Conservation (phyloP, 2,329 filamentous ascomycete genomes). For the Calonectria crousiana region DNA sequence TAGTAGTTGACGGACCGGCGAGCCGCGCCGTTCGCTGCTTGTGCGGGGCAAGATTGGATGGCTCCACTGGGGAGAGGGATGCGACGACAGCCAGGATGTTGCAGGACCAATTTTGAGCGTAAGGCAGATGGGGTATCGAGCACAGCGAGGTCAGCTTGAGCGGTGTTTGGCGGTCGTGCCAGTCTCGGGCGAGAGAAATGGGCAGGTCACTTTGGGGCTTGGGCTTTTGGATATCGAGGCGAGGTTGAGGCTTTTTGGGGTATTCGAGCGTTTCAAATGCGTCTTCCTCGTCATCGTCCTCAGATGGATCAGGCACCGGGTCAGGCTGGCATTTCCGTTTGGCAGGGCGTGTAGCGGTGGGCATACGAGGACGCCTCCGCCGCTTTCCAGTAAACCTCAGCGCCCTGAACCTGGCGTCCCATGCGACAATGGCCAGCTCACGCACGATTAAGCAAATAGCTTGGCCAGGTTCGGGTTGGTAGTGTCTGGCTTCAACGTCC, state of each 20-base stretch:
- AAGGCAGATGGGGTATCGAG: slow-evolving; percentile 64
- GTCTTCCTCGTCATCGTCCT: slow-evolving; percentile 47
- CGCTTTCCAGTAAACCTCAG: background rate
- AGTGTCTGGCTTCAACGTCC: slow-evolving; percentile 52
- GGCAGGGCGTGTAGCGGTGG: background rate
- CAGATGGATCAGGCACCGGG: background rate
- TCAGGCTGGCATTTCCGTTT: background rate
- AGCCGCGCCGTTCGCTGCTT: slow-evolving; percentile 66
- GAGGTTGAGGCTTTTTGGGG: slow-evolving; percentile 28
- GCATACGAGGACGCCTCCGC: background rate
- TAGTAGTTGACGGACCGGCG: slow-evolving; percentile 63
- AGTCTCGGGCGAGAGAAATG: slow-evolving; percentile 55
- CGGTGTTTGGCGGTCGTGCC: slow-evolving; percentile 56
- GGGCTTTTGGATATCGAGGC: background rate
- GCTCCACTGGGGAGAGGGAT: slow-evolving; percentile 60
- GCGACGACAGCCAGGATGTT: slow-evolving; percentile 66
- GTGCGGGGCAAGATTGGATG: slow-evolving; percentile 62
- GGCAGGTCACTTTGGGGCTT: slow-evolving; percentile 35
- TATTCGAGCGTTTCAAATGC: slow-evolving; percentile 53
- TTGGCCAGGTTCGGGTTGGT: slow-evolving; percentile 19
- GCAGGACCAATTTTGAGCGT: slow-evolving; percentile 69
- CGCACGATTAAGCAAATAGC: slow-evolving; percentile 62
- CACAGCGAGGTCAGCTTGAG: slow-evolving; percentile 65
- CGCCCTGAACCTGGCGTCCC: slow-evolving; percentile 56
- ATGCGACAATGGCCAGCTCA: slow-evolving; percentile 60